These are phyloP conservation scores for Isabelozyma gotoi DNA, from an alignment of 805 yeast species.

Conservation along the genomic window DNA sequence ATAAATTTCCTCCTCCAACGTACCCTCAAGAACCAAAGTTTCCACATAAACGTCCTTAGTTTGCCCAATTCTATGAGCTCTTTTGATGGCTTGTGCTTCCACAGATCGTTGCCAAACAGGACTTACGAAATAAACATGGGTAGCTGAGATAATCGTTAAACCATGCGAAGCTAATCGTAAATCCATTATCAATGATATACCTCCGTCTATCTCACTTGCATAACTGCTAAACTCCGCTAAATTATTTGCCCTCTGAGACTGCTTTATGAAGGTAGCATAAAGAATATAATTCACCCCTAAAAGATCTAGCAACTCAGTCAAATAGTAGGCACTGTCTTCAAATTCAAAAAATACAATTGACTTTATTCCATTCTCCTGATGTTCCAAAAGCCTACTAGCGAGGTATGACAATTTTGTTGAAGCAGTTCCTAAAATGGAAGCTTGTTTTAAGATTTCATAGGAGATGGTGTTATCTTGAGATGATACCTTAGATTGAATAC, in stretches of 20 bases:
- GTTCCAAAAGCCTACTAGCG: constrained; percentile 52
- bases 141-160: constrained; percentile 63
- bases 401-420: constrained; percentile 66
- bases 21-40: constrained; percentile 58
- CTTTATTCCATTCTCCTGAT: constrained; percentile 47
- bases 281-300: constrained; percentile 60
- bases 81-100: constrained; percentile 75
- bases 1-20: constrained; percentile 70
- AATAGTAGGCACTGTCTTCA: constrained; percentile 68
- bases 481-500: constrained; percentile 19
- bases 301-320: constrained; percentile 63
- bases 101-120: constrained; percentile 70
- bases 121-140: constrained; percentile 66
- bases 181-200: constrained; percentile 64
- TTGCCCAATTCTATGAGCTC: constrained; percentile 79
- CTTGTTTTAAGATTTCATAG: constrained; percentile 20
- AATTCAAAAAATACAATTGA: constrained; percentile 68
- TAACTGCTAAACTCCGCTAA: constrained; percentile 49
- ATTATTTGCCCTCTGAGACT: constrained; percentile 50
- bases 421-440: constrained; percentile 56
- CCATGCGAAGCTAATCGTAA: constrained; percentile 69
- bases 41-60: constrained; percentile 64
- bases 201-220: constrained; percentile 34
- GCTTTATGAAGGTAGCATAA: constrained; percentile 60
- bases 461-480: constrained; percentile 8